A percentile compares a stretch with the other conserved stretches of the same genome.
phyloP scores from a whole-genome alignment of 768 basidiomycete genomes.

The Paxillus ammoniavirescens region DNA sequence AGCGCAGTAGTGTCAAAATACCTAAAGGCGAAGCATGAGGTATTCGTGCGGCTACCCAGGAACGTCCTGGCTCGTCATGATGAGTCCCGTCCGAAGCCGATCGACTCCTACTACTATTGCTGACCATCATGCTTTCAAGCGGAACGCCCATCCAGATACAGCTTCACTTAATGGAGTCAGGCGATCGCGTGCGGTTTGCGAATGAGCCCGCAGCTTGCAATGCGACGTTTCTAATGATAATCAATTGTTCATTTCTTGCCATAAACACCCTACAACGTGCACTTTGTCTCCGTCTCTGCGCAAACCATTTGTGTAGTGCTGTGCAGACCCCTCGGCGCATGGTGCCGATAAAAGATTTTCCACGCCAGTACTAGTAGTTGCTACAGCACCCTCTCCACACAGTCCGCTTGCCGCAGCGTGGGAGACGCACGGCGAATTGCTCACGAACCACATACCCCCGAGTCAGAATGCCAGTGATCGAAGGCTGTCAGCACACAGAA shows the following conservation, averaged over 20 bases:
- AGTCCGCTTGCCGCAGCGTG: conserved; percentile 15
- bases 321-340: conserved; percentile 11
- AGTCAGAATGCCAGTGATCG: conserved; percentile 51
- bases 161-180: conserved; percentile 5
- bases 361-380: neutral
- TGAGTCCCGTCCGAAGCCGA: conserved; percentile 24
- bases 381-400: conserved; percentile 2
- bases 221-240: conserved; percentile 27
- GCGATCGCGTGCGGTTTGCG: conserved; percentile 22
- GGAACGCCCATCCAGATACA: conserved; percentile 7
- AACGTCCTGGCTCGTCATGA: conserved; percentile 28
- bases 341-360: conserved; percentile 21
- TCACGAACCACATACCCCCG: conserved; percentile 21
- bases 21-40: conserved; percentile 32
- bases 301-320: conserved; percentile 1
- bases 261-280: conserved; percentile 28
- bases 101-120: conserved; percentile 12
- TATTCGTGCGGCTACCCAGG: conserved; percentile 32
- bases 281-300: conserved; percentile 27
- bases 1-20: conserved; percentile 26
- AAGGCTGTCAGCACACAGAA: conserved; percentile 53
- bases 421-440: conserved; percentile 22
- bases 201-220: conserved; percentile 14
- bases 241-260: conserved; percentile 25
- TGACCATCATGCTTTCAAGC: conserved; percentile 17